Percentiles rank a stretch among this genome's conserved stretches.
Conservation (phyloP, 2,329 filamentous ascomycete genomes). For the Emergomyces orientalis region DNA sequence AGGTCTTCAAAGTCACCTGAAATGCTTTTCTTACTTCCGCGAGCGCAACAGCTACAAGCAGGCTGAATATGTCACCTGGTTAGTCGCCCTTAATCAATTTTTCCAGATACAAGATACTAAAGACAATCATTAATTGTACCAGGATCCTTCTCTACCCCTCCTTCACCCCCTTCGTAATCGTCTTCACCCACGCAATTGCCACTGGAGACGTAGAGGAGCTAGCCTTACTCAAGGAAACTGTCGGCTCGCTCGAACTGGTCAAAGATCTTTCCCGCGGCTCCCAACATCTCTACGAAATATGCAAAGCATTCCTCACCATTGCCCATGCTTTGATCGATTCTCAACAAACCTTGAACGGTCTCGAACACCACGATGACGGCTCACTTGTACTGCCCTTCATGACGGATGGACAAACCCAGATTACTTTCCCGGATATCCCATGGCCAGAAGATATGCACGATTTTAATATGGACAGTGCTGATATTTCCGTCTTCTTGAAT, state of each 20-base stretch:
- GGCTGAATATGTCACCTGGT: slow-evolving; percentile 24
- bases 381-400: slow-evolving; percentile 18
- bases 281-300: slow-evolving; percentile 52
- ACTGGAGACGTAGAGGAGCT: slow-evolving; percentile 46
- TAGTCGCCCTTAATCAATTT: background rate
- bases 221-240: slow-evolving; percentile 46
- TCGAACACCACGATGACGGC: slow-evolving; percentile 20
- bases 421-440: slow-evolving; percentile 19
- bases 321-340: slow-evolving; percentile 21
- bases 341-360: slow-evolving; percentile 18
- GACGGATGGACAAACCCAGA: slow-evolving; percentile 15
- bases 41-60: slow-evolving; percentile 21
- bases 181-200: slow-evolving; percentile 43
- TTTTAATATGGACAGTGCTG: slow-evolving; percentile 18
- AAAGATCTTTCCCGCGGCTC: slow-evolving; percentile 48
- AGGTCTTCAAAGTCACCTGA: slow-evolving; percentile 22
- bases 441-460: slow-evolving; percentile 21
- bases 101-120: background rate
- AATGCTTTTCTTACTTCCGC: slow-evolving; percentile 21
- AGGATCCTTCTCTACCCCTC: slow-evolving; percentile 34
- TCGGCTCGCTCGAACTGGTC: slow-evolving; percentile 45
- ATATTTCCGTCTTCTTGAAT: slow-evolving; percentile 23
- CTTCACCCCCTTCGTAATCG: slow-evolving; percentile 42
- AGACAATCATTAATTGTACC: slow-evolving; percentile 15
- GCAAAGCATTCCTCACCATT: slow-evolving; percentile 25